These are phyloP conservation scores for Irineochytrium annulatum DNA, from an alignment of 192 early-diverging fungal species.

Conservation along the genomic window DNA sequence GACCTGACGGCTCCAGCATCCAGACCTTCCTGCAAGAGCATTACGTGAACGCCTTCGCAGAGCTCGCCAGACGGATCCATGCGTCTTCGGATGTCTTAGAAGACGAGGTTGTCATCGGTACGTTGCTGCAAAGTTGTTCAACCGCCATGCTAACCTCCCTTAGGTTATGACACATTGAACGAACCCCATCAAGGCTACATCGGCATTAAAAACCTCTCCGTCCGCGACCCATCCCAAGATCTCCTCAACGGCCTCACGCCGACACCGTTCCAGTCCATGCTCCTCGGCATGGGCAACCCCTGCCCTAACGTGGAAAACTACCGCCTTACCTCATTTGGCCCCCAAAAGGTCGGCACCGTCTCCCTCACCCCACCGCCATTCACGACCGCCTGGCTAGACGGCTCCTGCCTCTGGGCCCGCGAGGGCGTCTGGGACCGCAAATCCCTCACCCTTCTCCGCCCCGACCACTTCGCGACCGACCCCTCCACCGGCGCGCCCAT, in stretches of 20 bases:
- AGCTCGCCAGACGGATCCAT: constrained; percentile 55
- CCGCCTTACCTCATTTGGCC: constrained; percentile 63
- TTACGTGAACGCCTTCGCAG: constrained; percentile 56
- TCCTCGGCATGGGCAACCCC: constrained; percentile 58
- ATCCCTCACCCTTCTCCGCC: constrained; percentile 18
- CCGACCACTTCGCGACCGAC: constrained; percentile 62
- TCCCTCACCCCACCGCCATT: constrained; percentile 45
- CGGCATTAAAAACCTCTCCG: constrained; percentile 39
- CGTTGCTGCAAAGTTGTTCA: background rate
- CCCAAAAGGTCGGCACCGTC: constrained; percentile 44
- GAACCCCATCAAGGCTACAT: constrained; percentile 61
- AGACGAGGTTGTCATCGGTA: constrained; percentile 56
- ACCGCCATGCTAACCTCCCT: background rate
- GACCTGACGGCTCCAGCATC: constrained; percentile 27
- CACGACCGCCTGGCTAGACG: background rate
- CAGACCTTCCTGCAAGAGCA: constrained; percentile 64
- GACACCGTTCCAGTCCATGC: constrained; percentile 62
- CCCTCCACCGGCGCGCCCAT: constrained; percentile 53
- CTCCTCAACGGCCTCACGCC: constrained; percentile 62
- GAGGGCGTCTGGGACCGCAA: constrained; percentile 67
- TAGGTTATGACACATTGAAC: constrained; percentile 76
- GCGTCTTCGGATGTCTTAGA: constrained; percentile 20
- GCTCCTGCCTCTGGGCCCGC: constrained; percentile 59
- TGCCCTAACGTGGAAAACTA: constrained; percentile 51
- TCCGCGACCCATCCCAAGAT: constrained; percentile 48